Conservation (phyloP, 495 filamentous ascomycete species). For the Penicillium odoratum region DNA sequence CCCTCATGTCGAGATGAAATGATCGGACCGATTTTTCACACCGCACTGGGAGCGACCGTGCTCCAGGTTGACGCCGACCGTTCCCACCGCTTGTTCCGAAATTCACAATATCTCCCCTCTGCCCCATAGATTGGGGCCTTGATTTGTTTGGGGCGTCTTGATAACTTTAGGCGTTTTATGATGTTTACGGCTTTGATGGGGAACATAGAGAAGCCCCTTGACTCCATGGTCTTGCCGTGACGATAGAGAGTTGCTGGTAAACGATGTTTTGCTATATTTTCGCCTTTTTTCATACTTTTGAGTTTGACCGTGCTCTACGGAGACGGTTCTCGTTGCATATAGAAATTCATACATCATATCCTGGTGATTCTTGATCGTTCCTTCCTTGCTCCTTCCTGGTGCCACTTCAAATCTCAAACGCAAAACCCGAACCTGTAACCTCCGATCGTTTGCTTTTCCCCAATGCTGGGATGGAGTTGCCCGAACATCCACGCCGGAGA, state of each 20-base stretch:
- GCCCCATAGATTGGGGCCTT: slow-evolving; percentile 15
- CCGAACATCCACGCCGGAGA: slow-evolving; percentile 11
- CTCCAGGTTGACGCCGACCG: slow-evolving; percentile 15
- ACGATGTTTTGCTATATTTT: slow-evolving; percentile 16
- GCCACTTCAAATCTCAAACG: too few species aligned
- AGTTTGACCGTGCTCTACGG: slow-evolving; percentile 20
- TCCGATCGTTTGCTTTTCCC: too few species aligned
- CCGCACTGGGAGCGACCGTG: slow-evolving; percentile 12
- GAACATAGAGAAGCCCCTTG: slow-evolving; percentile 22
- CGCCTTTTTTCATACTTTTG: slow-evolving; percentile 21
- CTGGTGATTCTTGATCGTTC: slow-evolving; percentile 6
- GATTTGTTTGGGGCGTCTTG: slow-evolving; percentile 26
- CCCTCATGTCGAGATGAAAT: slow-evolving; percentile 40
- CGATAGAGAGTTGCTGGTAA: slow-evolving; percentile 25
- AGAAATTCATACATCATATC: slow-evolving; percentile 24
- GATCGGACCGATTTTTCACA: slow-evolving; percentile 2
- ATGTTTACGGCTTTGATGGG: slow-evolving; percentile 19
- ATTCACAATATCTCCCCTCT: slow-evolving; percentile 13
- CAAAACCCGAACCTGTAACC: too few species aligned
- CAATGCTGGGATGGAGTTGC: slow-evolving; percentile 7
- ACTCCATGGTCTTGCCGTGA: slow-evolving; percentile 14
- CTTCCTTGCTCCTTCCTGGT: neutral
- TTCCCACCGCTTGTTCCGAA: slow-evolving; percentile 3
- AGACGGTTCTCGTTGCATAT: slow-evolving; percentile 28
- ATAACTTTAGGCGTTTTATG: slow-evolving; percentile 23